A percentile compares a stretch with the other conserved stretches of the same genome.
These are phyloP conservation scores for Rhizoclosmatium globosum DNA, from an alignment of 192 early-diverging fungal species.

Conservation along the genomic window DNA sequence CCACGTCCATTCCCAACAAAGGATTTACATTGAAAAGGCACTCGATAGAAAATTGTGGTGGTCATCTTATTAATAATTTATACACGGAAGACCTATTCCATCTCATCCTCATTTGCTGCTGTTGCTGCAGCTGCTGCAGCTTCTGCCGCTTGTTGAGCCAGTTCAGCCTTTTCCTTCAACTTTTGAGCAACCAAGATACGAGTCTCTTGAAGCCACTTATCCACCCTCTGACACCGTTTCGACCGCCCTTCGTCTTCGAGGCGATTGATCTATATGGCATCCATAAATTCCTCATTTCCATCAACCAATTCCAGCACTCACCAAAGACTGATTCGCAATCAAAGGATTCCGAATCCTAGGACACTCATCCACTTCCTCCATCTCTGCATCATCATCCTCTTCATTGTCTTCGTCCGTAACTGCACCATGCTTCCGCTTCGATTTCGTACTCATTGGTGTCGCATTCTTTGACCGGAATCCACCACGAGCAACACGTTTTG, in stretches of 20 bases:
- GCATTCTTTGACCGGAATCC: slow-evolving; percentile 6
- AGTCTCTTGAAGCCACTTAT: neutral
- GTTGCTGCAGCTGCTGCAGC: neutral
- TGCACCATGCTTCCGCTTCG: neutral
- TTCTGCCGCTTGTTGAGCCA: neutral
- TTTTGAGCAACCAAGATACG: neutral
- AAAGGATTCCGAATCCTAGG: neutral
- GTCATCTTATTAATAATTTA: neutral
- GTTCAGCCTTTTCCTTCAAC: neutral
- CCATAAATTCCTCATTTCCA: neutral
- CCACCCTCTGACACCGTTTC: neutral
- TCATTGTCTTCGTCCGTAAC: neutral
- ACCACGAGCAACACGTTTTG: neutral
- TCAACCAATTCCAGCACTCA: neutral
- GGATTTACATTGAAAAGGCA: no score
- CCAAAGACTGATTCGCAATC: slow-evolving; percentile 11
- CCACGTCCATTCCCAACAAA: no score
- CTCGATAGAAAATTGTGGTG: neutral
- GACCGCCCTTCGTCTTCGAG: slow-evolving; percentile 2
- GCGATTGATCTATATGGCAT: slow-evolving; percentile 1
- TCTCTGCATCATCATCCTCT: neutral
- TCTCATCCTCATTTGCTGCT: neutral
- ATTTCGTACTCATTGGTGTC: neutral
- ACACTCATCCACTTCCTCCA: neutral
- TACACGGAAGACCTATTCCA: neutral